Conservation (phyloP, 176 grass and related monocot species). For the Chrysopogon serrulatus region DNA sequence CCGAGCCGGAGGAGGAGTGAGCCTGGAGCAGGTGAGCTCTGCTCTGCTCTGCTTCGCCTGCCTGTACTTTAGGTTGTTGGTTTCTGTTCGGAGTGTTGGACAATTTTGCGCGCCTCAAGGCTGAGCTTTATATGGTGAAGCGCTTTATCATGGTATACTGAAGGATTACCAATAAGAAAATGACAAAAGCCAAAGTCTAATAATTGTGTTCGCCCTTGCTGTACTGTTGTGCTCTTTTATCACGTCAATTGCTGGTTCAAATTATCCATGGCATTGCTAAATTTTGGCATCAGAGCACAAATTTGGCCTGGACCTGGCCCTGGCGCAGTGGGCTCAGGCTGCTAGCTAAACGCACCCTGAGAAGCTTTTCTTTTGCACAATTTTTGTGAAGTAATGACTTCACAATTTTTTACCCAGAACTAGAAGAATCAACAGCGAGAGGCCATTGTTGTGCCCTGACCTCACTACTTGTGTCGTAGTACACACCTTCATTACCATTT, state of each 20-base stretch:
- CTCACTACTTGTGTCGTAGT: background rate
- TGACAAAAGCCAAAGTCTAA: background rate
- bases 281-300: too few species aligned
- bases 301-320: too few species aligned
- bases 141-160: background rate
- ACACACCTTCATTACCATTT: background rate
- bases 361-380: background rate
- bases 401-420: background rate
- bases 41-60: constrained; percentile 5
- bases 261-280: background rate
- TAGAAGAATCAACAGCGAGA: background rate
- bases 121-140: background rate
- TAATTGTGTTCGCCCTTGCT: background rate
- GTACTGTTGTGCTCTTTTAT: background rate
- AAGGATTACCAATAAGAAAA: background rate
- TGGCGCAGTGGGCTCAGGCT: background rate
- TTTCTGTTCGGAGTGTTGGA: background rate
- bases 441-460: background rate
- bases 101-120: background rate
- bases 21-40: constrained; percentile 15
- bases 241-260: background rate
- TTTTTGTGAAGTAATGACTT: background rate
- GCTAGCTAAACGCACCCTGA: background rate
- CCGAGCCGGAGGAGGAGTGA: constrained; percentile 39
- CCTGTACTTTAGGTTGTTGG: constrained; percentile 7